phyloP scores from a whole-genome alignment of 495 filamentous ascomycete species.

The Hypoxylon fuscum region DNA sequence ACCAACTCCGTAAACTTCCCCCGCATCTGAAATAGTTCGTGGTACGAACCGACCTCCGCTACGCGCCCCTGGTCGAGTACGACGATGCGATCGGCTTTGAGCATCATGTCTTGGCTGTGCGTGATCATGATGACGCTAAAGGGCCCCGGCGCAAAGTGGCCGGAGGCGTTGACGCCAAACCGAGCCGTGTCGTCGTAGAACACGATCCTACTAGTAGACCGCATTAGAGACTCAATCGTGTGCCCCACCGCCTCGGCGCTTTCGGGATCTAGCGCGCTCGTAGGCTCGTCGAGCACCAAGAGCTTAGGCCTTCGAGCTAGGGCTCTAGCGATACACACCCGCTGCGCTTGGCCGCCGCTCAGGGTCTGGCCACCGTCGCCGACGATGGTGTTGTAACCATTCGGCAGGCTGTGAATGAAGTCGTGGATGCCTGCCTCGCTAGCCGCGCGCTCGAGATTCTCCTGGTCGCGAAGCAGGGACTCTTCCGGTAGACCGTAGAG shows the following conservation, averaged over 20 bases:
- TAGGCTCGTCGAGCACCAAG: slow-evolving; percentile 89
- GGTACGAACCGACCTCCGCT: slow-evolving; percentile 71
- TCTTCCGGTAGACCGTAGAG: slow-evolving; percentile 71
- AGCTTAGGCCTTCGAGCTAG: slow-evolving; percentile 73
- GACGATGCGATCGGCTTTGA: slow-evolving; percentile 72
- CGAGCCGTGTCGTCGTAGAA: slow-evolving; percentile 7
- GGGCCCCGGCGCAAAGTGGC: slow-evolving; percentile 24
- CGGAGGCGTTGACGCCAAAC: background rate
- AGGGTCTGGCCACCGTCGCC: slow-evolving; percentile 80
- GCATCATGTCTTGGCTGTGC: slow-evolving; percentile 85
- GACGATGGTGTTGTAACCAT: slow-evolving; percentile 77
- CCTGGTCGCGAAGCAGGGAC: slow-evolving; percentile 46
- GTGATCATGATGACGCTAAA: slow-evolving; percentile 78
- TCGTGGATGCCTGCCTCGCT: slow-evolving; percentile 77
- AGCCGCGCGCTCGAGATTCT: slow-evolving; percentile 67
- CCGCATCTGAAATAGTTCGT: slow-evolving; percentile 54
- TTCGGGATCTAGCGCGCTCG: slow-evolving; percentile 77
- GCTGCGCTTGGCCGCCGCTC: slow-evolving; percentile 86
- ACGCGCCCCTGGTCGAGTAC: slow-evolving; percentile 74
- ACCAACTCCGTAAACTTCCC: slow-evolving; percentile 50
- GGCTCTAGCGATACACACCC: slow-evolving; percentile 83
- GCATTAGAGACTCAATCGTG: slow-evolving; percentile 65
- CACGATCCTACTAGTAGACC: background rate
- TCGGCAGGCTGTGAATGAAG: slow-evolving; percentile 76
- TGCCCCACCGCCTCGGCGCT: slow-evolving; percentile 72